A percentile compares a stretch with the other conserved stretches of the same genome.
phyloP scores from a whole-genome alignment of 176 grass and related monocot genomes.

The Musa schizocarpa region DNA sequence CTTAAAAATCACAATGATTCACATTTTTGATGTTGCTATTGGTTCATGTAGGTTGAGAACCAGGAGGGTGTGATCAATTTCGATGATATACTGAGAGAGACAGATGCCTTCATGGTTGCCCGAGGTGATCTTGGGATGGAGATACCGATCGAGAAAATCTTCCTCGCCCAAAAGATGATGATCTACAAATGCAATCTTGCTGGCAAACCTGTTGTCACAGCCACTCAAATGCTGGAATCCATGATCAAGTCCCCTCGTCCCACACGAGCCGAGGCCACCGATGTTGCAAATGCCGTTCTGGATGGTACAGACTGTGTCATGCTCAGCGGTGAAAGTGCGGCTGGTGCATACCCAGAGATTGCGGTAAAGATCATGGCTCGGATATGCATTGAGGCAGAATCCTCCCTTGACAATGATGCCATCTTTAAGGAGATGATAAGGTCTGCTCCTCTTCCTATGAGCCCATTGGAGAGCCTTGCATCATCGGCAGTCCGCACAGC shows the following conservation, averaged over 20 bases:
- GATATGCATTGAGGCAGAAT: slow-evolving; percentile 3
- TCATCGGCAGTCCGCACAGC: neutral
- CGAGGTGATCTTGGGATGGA: slow-evolving; percentile 7
- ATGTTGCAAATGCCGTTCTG: neutral
- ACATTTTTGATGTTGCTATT: neutral
- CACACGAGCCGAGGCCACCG: slow-evolving; percentile 3
- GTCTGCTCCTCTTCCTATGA: neutral
- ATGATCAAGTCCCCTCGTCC: slow-evolving; percentile 3
- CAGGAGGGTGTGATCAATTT: slow-evolving; percentile 3
- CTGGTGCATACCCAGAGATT: slow-evolving; percentile 3
- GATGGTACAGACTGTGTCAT: neutral
- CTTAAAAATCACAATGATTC: too few relatives aligned
- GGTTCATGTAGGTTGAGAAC: slow-evolving; percentile 1
- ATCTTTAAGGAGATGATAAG: slow-evolving; percentile 8
- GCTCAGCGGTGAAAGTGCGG: slow-evolving; percentile 1
- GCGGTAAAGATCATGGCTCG: slow-evolving; percentile 1
- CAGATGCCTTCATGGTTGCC: slow-evolving; percentile 5
- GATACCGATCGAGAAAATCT: slow-evolving; percentile 1
- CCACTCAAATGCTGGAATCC: slow-evolving; percentile 1
- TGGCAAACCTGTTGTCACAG: neutral
- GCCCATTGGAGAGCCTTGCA: slow-evolving; percentile 3
- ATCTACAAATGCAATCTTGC: slow-evolving; percentile 7
- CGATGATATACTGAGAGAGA: slow-evolving; percentile 1
- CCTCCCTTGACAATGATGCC: neutral
- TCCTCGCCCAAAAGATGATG: slow-evolving; percentile 4